Base-by-base conservation (phyloP, 2,329 filamentous ascomycete genomes). In the Epichloe brachyelytri region DNA sequence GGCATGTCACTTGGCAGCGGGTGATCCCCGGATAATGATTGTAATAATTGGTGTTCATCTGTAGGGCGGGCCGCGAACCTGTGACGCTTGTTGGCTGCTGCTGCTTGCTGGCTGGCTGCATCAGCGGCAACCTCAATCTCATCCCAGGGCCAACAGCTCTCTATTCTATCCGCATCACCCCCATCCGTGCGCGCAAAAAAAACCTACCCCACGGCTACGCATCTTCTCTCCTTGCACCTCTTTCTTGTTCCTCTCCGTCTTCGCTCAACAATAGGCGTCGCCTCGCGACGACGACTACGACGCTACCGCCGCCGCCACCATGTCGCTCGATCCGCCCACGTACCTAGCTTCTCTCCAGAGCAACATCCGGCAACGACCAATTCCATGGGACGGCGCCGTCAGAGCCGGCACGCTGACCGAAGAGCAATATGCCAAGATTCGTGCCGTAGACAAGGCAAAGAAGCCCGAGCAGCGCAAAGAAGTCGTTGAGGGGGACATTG, bases 351-450 rank as follows among this genome's bases (percentile, higher is more conserved):
- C 88, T 59, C 79, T 96, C 60, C 90, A 95, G 75, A 94, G 88
- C 80, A 97, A 97, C 76, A 95, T 97, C 68, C 88, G 93, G 65
- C 86, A 88, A 65, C 82, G 93, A 59, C 90, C 90, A 58, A 95
- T 98, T 71, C 90, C 91, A 53, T 98, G 93, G 93, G 91, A 97
- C 70, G 91, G 91, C 62, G 90, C 91, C 62, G 88, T 95, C 59
- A 82, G 93, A 68, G 88, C 88, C 60, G 88, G 90, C 68, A 93
- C 88, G 63, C 86, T 98, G 70, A 95, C 87, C 53, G 91, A 97
- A 60, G 84, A 86, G 59, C 91, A 98, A 70, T 80, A 96, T 60
- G 87, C 86, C 74, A 91, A 90, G 77, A 95, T 98, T 72, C 90
- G 90, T 69, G 88, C 90, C 55, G 88, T 97, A 60, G 93, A 97